A percentile compares a stretch with the other conserved stretches of the same genome.
phyloP scores from a whole-genome alignment of 2,329 filamentous ascomycete genomes.

The Conoideocrella luteorostrata region DNA sequence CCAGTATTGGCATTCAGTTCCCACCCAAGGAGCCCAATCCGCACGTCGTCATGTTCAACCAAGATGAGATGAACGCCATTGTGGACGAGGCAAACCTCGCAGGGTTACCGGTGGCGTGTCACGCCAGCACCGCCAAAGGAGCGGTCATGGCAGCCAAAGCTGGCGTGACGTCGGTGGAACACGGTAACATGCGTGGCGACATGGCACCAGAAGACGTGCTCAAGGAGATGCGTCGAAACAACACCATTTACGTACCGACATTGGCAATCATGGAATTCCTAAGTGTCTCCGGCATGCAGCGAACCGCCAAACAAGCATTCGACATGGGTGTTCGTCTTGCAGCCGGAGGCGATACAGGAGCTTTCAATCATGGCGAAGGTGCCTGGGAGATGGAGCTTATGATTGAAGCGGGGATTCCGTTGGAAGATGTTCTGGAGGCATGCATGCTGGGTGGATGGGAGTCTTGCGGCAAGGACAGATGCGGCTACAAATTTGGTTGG shows the following conservation, averaged over 20 bases:
- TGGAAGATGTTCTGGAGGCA: conserved; percentile 43
- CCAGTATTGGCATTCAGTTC: conserved; percentile 29
- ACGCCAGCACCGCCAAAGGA: no score
- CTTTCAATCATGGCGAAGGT: conserved; percentile 50
- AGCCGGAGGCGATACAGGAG: no score
- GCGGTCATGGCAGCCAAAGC: conserved; percentile 28
- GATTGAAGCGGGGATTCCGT: conserved; percentile 41
- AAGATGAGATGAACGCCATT: conserved; percentile 44
- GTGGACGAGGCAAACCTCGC: conserved; percentile 39
- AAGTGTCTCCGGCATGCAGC: conserved; percentile 30
- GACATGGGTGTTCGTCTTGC: conserved; percentile 39
- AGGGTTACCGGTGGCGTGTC: conserved; percentile 35
- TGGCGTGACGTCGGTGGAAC: conserved; percentile 42
- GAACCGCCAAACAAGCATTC: conserved; percentile 36
- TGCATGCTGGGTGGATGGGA: conserved; percentile 49
- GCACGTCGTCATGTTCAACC: conserved; percentile 36
- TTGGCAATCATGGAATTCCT: conserved; percentile 29
- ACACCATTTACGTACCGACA: conserved; percentile 46
- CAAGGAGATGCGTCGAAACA: conserved; percentile 35
- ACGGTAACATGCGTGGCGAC: conserved; percentile 35
- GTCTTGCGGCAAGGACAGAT: conserved; percentile 45
- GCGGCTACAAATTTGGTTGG: conserved; percentile 45
- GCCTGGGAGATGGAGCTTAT: conserved; percentile 49
- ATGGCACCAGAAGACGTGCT: conserved; percentile 33
- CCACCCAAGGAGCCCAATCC: conserved; percentile 17